A percentile compares a stretch with the other conserved stretches of the same genome.
Conservation (phyloP, 306 rosid species). For the Styphnolobium japonicum region DNA sequence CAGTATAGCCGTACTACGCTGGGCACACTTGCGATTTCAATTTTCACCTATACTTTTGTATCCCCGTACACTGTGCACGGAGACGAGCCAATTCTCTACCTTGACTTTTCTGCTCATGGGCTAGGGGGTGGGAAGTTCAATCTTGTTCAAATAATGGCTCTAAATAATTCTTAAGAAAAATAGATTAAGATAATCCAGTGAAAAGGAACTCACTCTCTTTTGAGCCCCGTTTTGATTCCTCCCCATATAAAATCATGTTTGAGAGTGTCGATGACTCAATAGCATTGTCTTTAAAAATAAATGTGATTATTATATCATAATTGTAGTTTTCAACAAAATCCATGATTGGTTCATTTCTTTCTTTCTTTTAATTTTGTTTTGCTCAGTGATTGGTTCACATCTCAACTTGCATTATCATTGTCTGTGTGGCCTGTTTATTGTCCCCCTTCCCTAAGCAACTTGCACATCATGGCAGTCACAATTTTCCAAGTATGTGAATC, state of each 20-base stretch:
- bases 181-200: too few relatives aligned
- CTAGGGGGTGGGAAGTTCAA: background rate
- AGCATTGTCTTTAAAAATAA: too few relatives aligned
- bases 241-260: too few relatives aligned
- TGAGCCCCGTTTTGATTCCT: too few relatives aligned
- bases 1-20: background rate
- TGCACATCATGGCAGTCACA: slow-evolving; percentile 9
- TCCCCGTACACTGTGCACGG: background rate
- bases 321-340: background rate
- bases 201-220: too few relatives aligned
- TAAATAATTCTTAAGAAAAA: background rate
- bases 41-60: background rate
- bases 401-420: slow-evolving; percentile 22
- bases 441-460: slow-evolving; percentile 21
- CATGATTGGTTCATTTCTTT: background rate
- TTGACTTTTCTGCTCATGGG: background rate
- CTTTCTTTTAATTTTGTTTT: background rate
- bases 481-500: background rate
- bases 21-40: background rate
- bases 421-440: background rate
- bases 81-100: too few relatives aligned
- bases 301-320: too few relatives aligned
- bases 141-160: background rate
- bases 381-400: slow-evolving; percentile 2
- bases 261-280: too few relatives aligned